phyloP scores from a whole-genome alignment of 1,139 yeast species.

The Magnusiomyces tetraspermus region DNA sequence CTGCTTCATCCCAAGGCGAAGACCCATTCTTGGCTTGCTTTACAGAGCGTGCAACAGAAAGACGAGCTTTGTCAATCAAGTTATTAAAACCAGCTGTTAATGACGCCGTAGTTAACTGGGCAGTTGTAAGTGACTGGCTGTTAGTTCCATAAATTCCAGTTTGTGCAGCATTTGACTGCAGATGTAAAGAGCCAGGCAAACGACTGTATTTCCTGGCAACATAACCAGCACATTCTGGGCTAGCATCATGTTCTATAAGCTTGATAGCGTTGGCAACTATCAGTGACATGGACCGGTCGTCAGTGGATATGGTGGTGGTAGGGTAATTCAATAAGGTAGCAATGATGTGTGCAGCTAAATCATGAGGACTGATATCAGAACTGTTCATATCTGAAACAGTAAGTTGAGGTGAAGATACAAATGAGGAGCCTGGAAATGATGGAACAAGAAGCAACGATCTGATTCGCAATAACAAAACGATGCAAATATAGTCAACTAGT shows the following conservation, averaged over 20 bases:
- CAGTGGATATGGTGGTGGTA: background rate
- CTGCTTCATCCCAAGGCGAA: background rate
- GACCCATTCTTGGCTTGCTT: background rate
- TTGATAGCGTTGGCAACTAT: background rate
- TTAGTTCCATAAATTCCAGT: no score
- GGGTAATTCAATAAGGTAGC: background rate
- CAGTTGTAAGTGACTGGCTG: background rate
- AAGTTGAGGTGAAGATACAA: no score
- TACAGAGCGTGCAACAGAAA: background rate
- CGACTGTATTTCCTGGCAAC: background rate
- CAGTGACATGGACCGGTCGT: background rate
- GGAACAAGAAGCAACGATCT: slow-evolving; percentile 22
- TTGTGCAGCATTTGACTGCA: background rate
- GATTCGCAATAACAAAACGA: slow-evolving; percentile 29
- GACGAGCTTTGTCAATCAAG: background rate
- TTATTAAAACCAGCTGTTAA: background rate
- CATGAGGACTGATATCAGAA: background rate
- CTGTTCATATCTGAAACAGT: background rate
- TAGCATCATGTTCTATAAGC: background rate
- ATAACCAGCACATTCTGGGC: background rate
- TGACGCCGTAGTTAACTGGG: background rate
- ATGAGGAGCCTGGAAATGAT: slow-evolving; percentile 3
- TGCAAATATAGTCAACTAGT: slow-evolving; percentile 31
- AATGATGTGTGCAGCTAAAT: background rate
- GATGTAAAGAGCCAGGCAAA: background rate